Conservation (phyloP, 1,139 yeast genomes). For the Sugiyamaella grinbergsii region DNA sequence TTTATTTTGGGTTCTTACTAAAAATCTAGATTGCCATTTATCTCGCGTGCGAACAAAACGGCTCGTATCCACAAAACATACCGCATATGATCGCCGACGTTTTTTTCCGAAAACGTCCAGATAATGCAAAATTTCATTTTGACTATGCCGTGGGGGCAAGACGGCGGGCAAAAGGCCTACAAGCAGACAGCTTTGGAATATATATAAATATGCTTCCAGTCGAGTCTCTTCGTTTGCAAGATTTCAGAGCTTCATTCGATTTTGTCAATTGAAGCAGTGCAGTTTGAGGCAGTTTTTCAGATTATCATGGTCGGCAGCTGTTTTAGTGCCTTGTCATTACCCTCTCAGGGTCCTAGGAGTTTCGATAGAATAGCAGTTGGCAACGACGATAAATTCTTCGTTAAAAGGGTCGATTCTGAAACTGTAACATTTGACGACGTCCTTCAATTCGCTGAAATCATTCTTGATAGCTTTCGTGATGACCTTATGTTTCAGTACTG, state of each 20-base stretch:
- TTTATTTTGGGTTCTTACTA: no score
- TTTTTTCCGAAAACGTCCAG: not conserved
- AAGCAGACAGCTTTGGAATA: not conserved
- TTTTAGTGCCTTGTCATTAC: no score
- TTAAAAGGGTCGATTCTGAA: conserved; percentile 14
- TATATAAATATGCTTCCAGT: not conserved
- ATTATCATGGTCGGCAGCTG: no score
- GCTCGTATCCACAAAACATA: no score
- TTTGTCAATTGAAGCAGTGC: no score
- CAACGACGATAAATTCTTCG: conserved; percentile 12
- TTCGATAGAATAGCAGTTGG: conserved; percentile 1
- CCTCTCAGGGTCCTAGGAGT: not conserved
- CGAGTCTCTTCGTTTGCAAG: no score
- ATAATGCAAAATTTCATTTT: conserved; percentile 4
- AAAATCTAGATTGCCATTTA: no score
- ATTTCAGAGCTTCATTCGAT: no score
- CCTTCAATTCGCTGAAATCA: conserved; percentile 23
- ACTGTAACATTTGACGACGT: conserved; percentile 19
- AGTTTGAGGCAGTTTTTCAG: no score
- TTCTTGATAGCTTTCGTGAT: conserved; percentile 22
- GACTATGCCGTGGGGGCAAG: not conserved
- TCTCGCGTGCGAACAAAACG: no score
- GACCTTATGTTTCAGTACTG: conserved; percentile 23
- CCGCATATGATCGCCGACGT: not conserved
- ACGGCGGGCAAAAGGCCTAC: not conserved